A percentile compares a stretch with the other conserved stretches of the same genome.
phyloP scores from a whole-genome alignment of 306 rosid species.

The Trichosanthes cucumerina region DNA sequence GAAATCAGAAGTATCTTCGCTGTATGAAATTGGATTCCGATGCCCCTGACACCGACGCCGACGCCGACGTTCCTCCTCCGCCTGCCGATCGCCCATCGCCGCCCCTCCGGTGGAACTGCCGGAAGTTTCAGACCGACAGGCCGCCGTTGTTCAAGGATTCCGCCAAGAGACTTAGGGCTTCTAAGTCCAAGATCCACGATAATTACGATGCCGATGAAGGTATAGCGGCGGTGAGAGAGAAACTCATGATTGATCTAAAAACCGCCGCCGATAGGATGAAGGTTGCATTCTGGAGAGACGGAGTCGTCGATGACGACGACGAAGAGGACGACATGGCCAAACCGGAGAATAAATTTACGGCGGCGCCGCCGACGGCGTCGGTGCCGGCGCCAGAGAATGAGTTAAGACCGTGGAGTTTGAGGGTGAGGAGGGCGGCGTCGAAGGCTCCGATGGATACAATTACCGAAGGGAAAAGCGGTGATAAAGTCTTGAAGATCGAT shows the following conservation, averaged over 20 bases:
- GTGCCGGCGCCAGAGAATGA: background rate
- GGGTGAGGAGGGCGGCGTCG: slow-evolving; percentile 47
- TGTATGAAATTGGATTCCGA: slow-evolving; percentile 45
- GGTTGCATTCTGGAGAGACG: slow-evolving; percentile 46
- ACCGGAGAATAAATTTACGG: slow-evolving; percentile 1
- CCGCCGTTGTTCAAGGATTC: slow-evolving; percentile 16
- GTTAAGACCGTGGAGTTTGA: slow-evolving; percentile 62
- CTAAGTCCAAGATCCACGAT: slow-evolving; percentile 20
- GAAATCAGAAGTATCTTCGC: slow-evolving; percentile 64
- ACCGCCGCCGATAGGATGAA: slow-evolving; percentile 58
- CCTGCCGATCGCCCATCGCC: slow-evolving; percentile 36
- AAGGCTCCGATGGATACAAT: slow-evolving; percentile 33
- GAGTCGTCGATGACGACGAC: slow-evolving; percentile 12
- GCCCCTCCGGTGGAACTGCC: slow-evolving; percentile 12
- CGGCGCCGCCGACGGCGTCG: slow-evolving; percentile 6
- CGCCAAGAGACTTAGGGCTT: slow-evolving; percentile 17
- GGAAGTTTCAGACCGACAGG: slow-evolving; percentile 9
- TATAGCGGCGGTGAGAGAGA: slow-evolving; percentile 81
- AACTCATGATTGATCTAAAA: slow-evolving; percentile 72
- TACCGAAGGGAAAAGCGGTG: background rate
- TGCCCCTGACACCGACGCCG: slow-evolving; percentile 1
- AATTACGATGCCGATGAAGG: slow-evolving; percentile 36
- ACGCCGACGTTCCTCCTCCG: background rate
- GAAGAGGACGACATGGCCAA: slow-evolving; percentile 10
- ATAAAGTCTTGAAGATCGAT: slow-evolving; percentile 43